Evolutionary conservation across 345 rosid species (phyloP).

Genomic region (Erucastrum elatum): DNA sequence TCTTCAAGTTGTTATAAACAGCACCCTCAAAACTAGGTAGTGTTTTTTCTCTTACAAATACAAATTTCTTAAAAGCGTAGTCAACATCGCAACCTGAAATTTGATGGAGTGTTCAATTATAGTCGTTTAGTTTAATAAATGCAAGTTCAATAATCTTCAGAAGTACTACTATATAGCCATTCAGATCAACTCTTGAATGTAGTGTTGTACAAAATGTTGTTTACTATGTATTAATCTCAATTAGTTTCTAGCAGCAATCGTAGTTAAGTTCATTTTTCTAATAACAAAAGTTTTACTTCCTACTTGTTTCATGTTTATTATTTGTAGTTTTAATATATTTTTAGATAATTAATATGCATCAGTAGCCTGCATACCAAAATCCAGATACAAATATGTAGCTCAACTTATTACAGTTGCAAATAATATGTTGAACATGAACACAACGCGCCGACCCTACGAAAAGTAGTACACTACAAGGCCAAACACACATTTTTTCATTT

Average conservation of each 20-base stretch:
- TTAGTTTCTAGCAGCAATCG: background rate
- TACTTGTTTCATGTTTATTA: background rate
- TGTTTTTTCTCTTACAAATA: no score
- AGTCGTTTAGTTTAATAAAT: background rate
- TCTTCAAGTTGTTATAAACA: background rate
- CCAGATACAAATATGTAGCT: background rate
- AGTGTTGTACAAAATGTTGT: background rate
- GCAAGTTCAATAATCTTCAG: background rate
- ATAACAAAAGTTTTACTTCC: background rate
- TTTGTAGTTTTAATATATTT: background rate
- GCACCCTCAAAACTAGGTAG: background rate
- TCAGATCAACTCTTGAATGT: background rate
- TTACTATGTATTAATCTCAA: background rate
- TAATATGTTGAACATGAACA: background rate
- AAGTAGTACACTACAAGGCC: background rate
- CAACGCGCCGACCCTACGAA: background rate
- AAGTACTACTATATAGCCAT: background rate
- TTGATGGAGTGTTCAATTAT: background rate
- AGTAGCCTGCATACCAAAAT: background rate
- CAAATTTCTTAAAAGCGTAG: background rate
- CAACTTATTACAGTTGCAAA: background rate
- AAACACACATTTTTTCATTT: background rate
- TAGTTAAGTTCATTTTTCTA: background rate
- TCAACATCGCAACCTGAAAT: background rate
- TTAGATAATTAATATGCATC: background rate